These are phyloP conservation scores for Cryptococcus neoformans DNA, from an alignment of 1,284 basidiomycete species.

Conservation along the genomic window DNA sequence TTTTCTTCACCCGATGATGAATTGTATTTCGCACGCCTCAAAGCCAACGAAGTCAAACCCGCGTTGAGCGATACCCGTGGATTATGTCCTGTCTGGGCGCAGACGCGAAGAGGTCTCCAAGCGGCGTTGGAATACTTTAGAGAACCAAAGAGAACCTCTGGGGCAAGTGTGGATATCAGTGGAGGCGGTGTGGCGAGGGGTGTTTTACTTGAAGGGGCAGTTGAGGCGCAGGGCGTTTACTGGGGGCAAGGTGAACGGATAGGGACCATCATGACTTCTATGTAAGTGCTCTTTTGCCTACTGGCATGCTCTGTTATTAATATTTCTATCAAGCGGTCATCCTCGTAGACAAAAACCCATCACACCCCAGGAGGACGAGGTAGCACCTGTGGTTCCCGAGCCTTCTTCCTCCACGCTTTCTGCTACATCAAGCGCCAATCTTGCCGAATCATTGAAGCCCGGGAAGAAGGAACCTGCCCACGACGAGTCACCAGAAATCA, in stretches of 20 bases:
- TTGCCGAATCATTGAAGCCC: background rate
- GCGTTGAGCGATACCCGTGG: constrained; percentile 20
- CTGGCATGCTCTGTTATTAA: too few relatives aligned
- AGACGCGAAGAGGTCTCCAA: constrained; percentile 29
- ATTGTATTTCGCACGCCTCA: constrained; percentile 22
- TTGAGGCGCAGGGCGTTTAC: constrained; percentile 19
- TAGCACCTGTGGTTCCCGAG: too few relatives aligned
- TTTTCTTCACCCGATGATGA: constrained; percentile 12
- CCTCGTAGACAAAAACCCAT: constrained; percentile 1
- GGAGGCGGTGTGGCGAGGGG: constrained; percentile 38
- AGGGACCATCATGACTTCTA: constrained; percentile 33
- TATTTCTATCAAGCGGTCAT: constrained; percentile 7
- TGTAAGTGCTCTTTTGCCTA: constrained; percentile 19
- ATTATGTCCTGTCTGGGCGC: constrained; percentile 39
- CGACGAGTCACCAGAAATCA: constrained; percentile 24
- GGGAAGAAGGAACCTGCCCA: background rate
- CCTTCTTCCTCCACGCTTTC: too few relatives aligned
- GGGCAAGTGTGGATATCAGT: constrained; percentile 39
- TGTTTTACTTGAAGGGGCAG: constrained; percentile 39
- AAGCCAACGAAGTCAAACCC: constrained; percentile 21
- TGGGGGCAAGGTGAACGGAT: constrained; percentile 30
- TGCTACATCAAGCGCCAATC: too few relatives aligned
- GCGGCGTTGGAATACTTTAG: constrained; percentile 34
- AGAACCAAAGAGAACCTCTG: constrained; percentile 26
- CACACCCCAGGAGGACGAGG: too few relatives aligned